Conservation (phyloP, 208 protist genomes). For the Balamuthia mandrillaris region DNA sequence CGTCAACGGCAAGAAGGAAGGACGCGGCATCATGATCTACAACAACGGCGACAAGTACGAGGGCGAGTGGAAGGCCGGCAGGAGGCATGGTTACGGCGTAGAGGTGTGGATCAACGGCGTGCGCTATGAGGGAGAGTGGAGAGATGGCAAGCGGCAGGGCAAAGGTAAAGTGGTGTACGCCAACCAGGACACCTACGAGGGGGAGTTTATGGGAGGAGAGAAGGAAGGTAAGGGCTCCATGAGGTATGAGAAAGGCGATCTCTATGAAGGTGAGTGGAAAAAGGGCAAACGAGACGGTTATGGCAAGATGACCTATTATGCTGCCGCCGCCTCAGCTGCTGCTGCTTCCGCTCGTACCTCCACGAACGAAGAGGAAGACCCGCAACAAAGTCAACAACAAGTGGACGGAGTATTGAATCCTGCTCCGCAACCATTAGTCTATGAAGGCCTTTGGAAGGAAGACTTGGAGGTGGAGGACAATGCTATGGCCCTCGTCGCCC, state of each 20-base stretch:
- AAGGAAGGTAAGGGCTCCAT: constrained; percentile 20
- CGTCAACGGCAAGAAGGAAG: constrained; percentile 23
- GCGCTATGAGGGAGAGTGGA: constrained; percentile 30
- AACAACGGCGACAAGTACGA: constrained; percentile 9
- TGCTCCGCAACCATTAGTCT: too few species aligned
- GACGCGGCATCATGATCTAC: constrained; percentile 20
- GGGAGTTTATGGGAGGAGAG: constrained; percentile 19
- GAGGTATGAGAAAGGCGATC: constrained; percentile 35
- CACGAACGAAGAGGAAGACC: too few species aligned
- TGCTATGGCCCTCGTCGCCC: background rate
- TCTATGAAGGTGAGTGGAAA: constrained; percentile 51
- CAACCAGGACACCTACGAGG: background rate
- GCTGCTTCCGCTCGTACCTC: too few species aligned
- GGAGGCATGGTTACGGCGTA: background rate
- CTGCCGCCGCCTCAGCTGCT: too few species aligned
- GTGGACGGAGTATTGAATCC: too few species aligned
- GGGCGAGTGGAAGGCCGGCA: constrained; percentile 10
- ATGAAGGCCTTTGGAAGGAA: constrained; percentile 4
- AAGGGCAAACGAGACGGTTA: constrained; percentile 24
- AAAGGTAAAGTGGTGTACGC: constrained; percentile 25
- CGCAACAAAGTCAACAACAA: too few species aligned
- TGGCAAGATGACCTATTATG: background rate
- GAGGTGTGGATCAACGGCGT: constrained; percentile 17
- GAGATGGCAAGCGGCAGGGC: constrained; percentile 24
- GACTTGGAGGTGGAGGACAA: background rate